Evolutionary conservation across 345 rosid genomes (phyloP), one percentile per base, ranked within the genome.

Genomic region (Gynandropsis gynandra): DNA sequence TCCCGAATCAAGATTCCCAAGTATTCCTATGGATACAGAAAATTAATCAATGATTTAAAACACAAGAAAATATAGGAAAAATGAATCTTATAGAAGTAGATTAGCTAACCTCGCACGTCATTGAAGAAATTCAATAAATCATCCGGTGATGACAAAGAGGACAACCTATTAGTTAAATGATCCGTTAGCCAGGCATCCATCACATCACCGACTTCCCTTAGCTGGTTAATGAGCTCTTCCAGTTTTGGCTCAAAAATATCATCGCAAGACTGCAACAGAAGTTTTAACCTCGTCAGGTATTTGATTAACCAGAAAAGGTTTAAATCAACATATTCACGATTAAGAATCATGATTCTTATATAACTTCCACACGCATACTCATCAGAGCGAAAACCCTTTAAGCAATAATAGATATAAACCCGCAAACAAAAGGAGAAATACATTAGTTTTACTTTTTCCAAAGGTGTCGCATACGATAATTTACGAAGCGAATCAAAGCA

Each of bases 231-330:
- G 20, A 92, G 83, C 24, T 85, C 81, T 47, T 75, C 87, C 42
- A 87, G 64, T 61, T 77, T 87, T 10, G 94, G 95, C 82, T 92
- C 97, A 63, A 69, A 68, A 15, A 84, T 69, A 67, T 82, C 86
- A 65, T 85, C 94, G 44, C 78, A 80, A 7, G 94, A 72, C 98
- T 92, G 80, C 71, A 72, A 32, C 24, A 70, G 1, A 1, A 63
- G 49, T 7, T 27, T 7, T 39, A 42, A 35, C 27, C 12, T 49
- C 57, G n/a, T 64, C 57, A 63, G 54, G 8, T 15, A 10, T 45
- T 36, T 11, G 1, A 13, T 32, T 35, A 59, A 4, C 33, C 15
- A 16, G 5, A 11, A 11, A 14, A 29, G 39, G 35, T 45, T 18
- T 38, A 47, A 40, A 47, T 15, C 43, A 24, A 37, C 42, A 49